phyloP scores from a whole-genome alignment of 2,329 filamentous ascomycete genomes.

The Ceratocystis albifundus region DNA sequence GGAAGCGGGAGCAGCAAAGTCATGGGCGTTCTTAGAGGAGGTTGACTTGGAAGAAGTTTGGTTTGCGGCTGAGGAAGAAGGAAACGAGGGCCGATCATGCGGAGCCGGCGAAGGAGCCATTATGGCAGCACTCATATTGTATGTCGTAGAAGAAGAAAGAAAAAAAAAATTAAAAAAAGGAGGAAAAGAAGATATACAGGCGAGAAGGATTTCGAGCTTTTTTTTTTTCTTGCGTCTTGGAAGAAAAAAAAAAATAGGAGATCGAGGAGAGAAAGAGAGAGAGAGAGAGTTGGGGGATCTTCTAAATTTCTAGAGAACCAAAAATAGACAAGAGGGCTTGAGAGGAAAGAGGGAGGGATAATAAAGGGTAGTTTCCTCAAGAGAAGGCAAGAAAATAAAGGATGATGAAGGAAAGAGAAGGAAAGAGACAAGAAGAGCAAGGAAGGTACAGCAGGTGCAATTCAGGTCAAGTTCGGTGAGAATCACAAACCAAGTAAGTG shows the following conservation, averaged over 20 bases:
- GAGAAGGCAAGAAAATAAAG: slow-evolving; percentile 15
- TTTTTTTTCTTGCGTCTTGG: not conserved
- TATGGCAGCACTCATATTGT: slow-evolving; percentile 55
- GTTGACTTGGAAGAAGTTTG: slow-evolving; percentile 10
- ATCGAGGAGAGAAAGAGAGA: too few species aligned
- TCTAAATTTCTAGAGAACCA: slow-evolving; percentile 2
- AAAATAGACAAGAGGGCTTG: slow-evolving; percentile 8
- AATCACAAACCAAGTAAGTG: slow-evolving; percentile 19
- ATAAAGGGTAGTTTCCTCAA: slow-evolving; percentile 10
- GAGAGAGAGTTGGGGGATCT: not conserved
- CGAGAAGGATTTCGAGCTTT: slow-evolving; percentile 7
- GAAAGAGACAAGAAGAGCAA: slow-evolving; percentile 20
- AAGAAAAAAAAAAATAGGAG: slow-evolving; percentile 10
- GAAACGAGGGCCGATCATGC: slow-evolving; percentile 50
- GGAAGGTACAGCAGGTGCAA: not conserved
- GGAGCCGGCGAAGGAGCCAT: slow-evolving; percentile 59
- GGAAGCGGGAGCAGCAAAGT: slow-evolving; percentile 26
- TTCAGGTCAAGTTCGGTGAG: not conserved
- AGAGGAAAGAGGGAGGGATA: slow-evolving; percentile 10
- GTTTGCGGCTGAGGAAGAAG: slow-evolving; percentile 27
- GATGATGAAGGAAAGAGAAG: slow-evolving; percentile 15
- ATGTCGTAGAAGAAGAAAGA: slow-evolving; percentile 6
- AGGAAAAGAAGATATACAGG: slow-evolving; percentile 5
- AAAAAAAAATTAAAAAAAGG: slow-evolving; percentile 11
- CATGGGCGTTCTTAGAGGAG: slow-evolving; percentile 33